Evolutionary conservation across 345 rosid genomes (phyloP), one percentile per base, ranked within the genome.

Genomic region (Linum trigynum): DNA sequence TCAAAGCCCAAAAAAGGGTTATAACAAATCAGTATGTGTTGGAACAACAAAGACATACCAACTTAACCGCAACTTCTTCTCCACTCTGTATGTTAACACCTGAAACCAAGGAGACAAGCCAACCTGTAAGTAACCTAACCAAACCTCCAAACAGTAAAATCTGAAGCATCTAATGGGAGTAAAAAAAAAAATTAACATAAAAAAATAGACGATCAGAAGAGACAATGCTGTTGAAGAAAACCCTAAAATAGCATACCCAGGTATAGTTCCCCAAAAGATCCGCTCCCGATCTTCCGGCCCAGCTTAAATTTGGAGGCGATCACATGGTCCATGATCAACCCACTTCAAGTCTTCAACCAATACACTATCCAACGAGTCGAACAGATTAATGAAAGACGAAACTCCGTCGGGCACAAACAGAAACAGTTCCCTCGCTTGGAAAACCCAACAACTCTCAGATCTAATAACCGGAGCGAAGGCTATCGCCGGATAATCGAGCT

Each of bases 51-150:
- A 43, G 50, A 43, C 50, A 43, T 57, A 57, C 61, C 61, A 57
- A 17, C 38, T 57, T 57, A 23, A 57, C 61, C 36, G 61, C 61
- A 32, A 57, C 61, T 57, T 57, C 61, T 37, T 57, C 61, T 12
- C 61, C 61, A 15, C 36, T 57, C 7, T 57, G 61, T 37, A 57
- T 37, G 23, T 57, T 57, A 17, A 37, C 38, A 57, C 38, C 61
- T 57, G 61, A 37, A 57, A 37, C 7, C 61, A 4, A 43, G 50
- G 6, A 43, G 9, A 43, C 50, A 43, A 43, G 2, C 50, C 50
- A 43, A 43, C 6, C 50, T 1, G 10, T 43, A 43, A 43, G 50
- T 11, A 43, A 43, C 6, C 50, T 11, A 43, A 23, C 32, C 32
- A 23, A 23, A 23, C 32, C 32, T 23, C 32, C 32, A 23, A 23